Base-by-base conservation (phyloP, 176 grass and related monocot species). In the Rhynchospora tenuis region DNA sequence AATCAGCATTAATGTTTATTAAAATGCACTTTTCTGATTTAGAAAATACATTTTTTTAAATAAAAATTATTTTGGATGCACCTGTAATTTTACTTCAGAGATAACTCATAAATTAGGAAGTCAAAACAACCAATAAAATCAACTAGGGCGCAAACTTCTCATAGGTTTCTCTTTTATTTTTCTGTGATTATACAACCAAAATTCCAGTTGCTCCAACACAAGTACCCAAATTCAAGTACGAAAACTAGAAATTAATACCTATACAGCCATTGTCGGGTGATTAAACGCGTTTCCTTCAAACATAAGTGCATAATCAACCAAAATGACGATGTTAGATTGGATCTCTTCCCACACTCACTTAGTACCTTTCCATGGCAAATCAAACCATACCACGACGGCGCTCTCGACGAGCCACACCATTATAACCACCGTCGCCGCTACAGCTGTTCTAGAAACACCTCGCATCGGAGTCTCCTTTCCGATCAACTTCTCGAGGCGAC, bases 301-400 rank as follows among this genome's bases (percentile, higher is more conserved):
- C 86, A 95, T 83, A 86, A 98, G 79, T 81, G 84, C 6, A 83
- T 98, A 98, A 65, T 98, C 92, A 63, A 89, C 87, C 67, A 98
- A 86, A 69, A 94, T 89, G 64, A 97, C 92, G 83, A 97, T 90
- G 84, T 92, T 92, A 43, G 90, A 82, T 66, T 97, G 94, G 87
- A 97, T 97, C 87, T 97, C 94, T 88, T 97, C 94, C 10, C 92
- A 94, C 46, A 97, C 87, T 87, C 94, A 97, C 92, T 97, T 97
- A 65, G 94, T 91, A 29, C 94, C 92, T 59, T 86, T 54, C 68
- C 67, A 73, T 56, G 92, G 95, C 86, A 98, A 84, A 48, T 91
- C 91, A 11, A 98, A 83, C 92, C 90, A 91, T 84, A 98, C 89
- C 24, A 90, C 95, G 50, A 73, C 78, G 0, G 87, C 86, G 38